These are phyloP conservation scores for Globisporangium heterothallicum DNA, from an alignment of 352 stramenopile genomes.

Conservation along the genomic window DNA sequence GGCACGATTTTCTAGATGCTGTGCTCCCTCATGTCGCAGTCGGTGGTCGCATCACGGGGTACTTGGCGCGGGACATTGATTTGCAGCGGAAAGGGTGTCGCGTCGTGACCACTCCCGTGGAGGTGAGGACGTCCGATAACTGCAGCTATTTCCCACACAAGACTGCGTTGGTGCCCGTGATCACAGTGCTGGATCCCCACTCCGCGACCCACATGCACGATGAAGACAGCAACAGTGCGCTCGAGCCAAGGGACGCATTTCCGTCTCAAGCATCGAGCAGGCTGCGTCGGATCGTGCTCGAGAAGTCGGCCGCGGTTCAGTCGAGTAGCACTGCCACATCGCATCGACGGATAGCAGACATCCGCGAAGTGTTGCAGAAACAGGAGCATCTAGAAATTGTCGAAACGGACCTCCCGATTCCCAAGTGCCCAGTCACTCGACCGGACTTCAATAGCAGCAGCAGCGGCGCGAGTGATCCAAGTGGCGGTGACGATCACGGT, in stretches of 20 bases:
- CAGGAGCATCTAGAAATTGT: neutral
- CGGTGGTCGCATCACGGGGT: slow-evolving; percentile 59
- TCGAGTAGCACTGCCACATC: neutral
- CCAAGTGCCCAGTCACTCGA: neutral
- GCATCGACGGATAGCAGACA: neutral
- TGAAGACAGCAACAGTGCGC: no score
- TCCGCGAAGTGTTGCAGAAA: neutral
- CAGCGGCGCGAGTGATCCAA: neutral
- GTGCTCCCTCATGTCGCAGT: slow-evolving; percentile 35
- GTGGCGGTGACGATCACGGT: neutral
- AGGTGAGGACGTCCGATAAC: slow-evolving; percentile 32
- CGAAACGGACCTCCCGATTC: neutral
- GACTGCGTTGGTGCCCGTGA: slow-evolving; percentile 51
- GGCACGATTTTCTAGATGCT: slow-evolving; percentile 66
- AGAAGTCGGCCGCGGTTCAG: neutral
- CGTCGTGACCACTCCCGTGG: slow-evolving; percentile 22
- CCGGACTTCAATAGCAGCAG: no score
- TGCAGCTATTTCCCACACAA: slow-evolving; percentile 69
- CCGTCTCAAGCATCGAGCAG: neutral
- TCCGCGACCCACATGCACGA: neutral
- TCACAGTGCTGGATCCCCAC: slow-evolving; percentile 40
- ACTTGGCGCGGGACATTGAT: slow-evolving; percentile 51
- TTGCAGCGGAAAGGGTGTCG: slow-evolving; percentile 38
- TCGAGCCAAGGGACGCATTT: neutral
- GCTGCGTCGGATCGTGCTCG: neutral